Evolutionary conservation across 495 filamentous ascomycete genomes (phyloP).

Genomic region (Penicillium roqueforti): DNA sequence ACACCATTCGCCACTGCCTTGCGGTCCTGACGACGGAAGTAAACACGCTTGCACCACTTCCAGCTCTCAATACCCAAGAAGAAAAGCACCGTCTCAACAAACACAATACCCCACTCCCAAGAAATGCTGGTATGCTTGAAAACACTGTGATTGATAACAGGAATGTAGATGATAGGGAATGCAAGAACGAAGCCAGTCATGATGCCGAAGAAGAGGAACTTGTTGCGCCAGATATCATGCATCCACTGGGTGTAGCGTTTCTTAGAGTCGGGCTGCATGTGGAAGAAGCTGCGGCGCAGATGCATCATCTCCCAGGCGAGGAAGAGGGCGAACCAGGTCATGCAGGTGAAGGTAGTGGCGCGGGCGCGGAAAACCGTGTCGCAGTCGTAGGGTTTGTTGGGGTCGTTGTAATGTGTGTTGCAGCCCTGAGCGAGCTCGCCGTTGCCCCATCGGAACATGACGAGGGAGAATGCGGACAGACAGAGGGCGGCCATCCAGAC

Average conservation of each 20-base stretch:
- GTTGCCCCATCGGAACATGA: constrained; percentile 63
- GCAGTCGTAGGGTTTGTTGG: constrained; percentile 39
- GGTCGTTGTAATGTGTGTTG: constrained; percentile 52
- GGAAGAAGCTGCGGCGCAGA: constrained; percentile 64
- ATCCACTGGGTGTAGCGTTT: constrained; percentile 53
- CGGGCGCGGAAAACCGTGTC: constrained; percentile 67
- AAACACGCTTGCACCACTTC: constrained; percentile 62
- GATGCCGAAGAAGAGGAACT: constrained; percentile 67
- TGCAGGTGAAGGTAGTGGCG: constrained; percentile 65
- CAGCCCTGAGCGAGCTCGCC: constrained; percentile 59
- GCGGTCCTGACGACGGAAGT: constrained; percentile 38
- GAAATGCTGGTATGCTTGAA: constrained; percentile 68
- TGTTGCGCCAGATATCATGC: constrained; percentile 64
- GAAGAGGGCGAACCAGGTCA: constrained; percentile 73
- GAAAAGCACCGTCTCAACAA: constrained; percentile 58
- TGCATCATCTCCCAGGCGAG: constrained; percentile 72
- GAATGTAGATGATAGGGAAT: constrained; percentile 70
- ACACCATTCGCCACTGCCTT: constrained; percentile 7
- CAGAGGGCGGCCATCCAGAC: constrained; percentile 67
- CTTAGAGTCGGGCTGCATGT: constrained; percentile 55
- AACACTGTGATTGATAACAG: constrained; percentile 61
- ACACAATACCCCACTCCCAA: constrained; percentile 68
- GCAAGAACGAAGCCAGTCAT: constrained; percentile 64
- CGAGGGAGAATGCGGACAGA: constrained; percentile 59
- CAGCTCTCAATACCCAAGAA: constrained; percentile 61